These are phyloP conservation scores for Pleurotus eryngii DNA, from an alignment of 768 basidiomycete species.

Conservation along the genomic window DNA sequence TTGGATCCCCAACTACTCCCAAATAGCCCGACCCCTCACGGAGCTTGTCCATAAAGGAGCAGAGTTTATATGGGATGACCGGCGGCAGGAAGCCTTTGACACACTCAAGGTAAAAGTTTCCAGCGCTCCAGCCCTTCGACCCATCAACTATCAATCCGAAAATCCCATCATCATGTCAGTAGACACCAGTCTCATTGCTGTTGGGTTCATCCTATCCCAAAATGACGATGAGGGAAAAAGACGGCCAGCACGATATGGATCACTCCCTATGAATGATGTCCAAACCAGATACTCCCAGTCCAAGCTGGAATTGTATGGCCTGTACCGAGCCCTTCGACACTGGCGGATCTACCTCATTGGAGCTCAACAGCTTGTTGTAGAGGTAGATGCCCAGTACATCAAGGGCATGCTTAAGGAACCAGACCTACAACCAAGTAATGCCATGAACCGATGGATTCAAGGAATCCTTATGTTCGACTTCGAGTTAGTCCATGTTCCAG, in stretches of 20 bases:
- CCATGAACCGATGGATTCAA: conserved; percentile 31
- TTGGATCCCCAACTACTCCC: too few relatives aligned
- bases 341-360: conserved; percentile 26
- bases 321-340: conserved; percentile 23
- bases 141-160: conserved; percentile 28
- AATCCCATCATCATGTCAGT: conserved; percentile 26
- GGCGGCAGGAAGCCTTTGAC: too few relatives aligned
- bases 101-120: conserved; percentile 11
- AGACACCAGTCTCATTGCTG: conserved; percentile 24
- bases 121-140: conserved; percentile 18
- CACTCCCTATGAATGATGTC: conserved; percentile 24
- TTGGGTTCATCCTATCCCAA: conserved; percentile 30
- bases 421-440: conserved; percentile 24
- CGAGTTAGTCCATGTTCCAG: conserved; percentile 29
- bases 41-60: too few relatives aligned
- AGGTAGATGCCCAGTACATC: conserved; percentile 32
- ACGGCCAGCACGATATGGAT: conserved; percentile 26
- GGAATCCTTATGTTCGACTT: conserved; percentile 31
- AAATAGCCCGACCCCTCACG: too few relatives aligned
- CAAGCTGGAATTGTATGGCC: conserved; percentile 29
- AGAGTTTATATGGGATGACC: conserved; percentile 24
- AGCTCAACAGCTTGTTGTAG: conserved; percentile 20
- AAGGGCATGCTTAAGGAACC: conserved; percentile 32
- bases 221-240: conserved; percentile 19
- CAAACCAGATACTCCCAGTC: conserved; percentile 29